Conservation (phyloP, 768 basidiomycete genomes). For the Pulveroboletus ravenelii region DNA sequence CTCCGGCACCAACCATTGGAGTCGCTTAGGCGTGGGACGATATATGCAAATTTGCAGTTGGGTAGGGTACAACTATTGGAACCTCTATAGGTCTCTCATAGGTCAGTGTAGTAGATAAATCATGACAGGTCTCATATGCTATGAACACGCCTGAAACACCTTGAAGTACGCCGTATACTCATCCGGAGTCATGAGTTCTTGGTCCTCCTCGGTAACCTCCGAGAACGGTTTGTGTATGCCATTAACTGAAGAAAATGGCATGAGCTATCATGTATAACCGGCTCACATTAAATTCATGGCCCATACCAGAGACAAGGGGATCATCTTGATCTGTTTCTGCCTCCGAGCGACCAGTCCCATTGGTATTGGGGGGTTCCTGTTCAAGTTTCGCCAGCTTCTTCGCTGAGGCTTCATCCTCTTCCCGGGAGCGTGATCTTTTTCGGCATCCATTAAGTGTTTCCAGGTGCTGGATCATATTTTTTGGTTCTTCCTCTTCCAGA, state of each 20-base stretch:
- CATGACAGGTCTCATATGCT: constrained; percentile 1
- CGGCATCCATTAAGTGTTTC: constrained; percentile 68
- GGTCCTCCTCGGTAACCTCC: constrained; percentile 85
- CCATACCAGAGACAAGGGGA: constrained; percentile 64
- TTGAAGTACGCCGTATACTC: constrained; percentile 84
- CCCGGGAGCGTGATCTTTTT: constrained; percentile 66
- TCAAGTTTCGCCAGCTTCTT: constrained; percentile 44
- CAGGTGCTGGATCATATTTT: constrained; percentile 60
- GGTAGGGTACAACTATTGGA: constrained; percentile 19
- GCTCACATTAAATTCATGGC: neutral
- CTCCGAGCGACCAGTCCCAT: constrained; percentile 2
- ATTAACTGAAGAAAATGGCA: constrained; percentile 48
- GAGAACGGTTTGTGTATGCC: constrained; percentile 71
- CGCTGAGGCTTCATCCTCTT: constrained; percentile 44
- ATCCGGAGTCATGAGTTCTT: constrained; percentile 89
- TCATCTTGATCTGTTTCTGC: constrained; percentile 35
- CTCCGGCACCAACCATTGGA: neutral
- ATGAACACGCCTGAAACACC: constrained; percentile 48
- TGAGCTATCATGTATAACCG: neutral
- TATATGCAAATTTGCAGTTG: neutral
- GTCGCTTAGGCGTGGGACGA: neutral
- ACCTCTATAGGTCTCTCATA: neutral
- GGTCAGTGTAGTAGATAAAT: constrained; percentile 11
- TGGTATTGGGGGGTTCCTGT: constrained; percentile 22
- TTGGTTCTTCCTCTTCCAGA: constrained; percentile 64